Conservation (phyloP, 768 basidiomycete species). For the Termitomyces sp. region DNA sequence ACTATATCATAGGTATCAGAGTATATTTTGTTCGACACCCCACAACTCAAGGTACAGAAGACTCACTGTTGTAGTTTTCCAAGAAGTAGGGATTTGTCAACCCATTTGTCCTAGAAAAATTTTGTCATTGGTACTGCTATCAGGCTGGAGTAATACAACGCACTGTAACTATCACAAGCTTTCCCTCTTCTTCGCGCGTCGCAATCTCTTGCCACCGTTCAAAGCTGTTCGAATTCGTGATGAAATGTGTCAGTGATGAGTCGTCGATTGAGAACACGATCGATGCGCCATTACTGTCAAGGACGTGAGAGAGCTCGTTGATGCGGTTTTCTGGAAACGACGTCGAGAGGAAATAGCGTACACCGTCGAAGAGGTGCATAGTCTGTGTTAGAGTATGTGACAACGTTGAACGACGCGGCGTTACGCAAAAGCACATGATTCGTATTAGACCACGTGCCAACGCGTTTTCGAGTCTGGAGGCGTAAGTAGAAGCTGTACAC, state of each 20-base stretch:
- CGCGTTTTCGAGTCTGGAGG: not conserved
- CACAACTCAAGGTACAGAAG: not conserved
- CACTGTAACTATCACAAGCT: conserved; percentile 32
- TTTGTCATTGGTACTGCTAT: not conserved
- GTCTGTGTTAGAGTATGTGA: conserved; percentile 1
- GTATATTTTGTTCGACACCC: not conserved
- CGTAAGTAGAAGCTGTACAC: too few relatives aligned
- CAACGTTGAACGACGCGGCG: conserved; percentile 13
- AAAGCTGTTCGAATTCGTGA: conserved; percentile 51
- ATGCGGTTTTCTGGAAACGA: conserved; percentile 38
- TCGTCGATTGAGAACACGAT: conserved; percentile 25
- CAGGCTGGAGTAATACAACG: conserved; percentile 4
- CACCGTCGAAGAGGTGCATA: conserved; percentile 31
- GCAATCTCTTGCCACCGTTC: conserved; percentile 45
- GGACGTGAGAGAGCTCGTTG: conserved; percentile 38
- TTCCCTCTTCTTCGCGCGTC: conserved; percentile 16
- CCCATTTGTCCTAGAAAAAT: conserved; percentile 55
- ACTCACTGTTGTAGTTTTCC: conserved; percentile 54
- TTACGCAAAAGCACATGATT: conserved; percentile 3
- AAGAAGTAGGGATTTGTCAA: conserved; percentile 57
- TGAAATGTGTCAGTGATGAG: conserved; percentile 41
- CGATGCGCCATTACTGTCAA: conserved; percentile 48
- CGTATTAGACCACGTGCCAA: not conserved
- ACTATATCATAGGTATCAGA: conserved; percentile 21
- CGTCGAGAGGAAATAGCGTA: conserved; percentile 43